phyloP scores from a whole-genome alignment of 2,329 filamentous ascomycete genomes.

The Neopestalotiopsis sp. region DNA sequence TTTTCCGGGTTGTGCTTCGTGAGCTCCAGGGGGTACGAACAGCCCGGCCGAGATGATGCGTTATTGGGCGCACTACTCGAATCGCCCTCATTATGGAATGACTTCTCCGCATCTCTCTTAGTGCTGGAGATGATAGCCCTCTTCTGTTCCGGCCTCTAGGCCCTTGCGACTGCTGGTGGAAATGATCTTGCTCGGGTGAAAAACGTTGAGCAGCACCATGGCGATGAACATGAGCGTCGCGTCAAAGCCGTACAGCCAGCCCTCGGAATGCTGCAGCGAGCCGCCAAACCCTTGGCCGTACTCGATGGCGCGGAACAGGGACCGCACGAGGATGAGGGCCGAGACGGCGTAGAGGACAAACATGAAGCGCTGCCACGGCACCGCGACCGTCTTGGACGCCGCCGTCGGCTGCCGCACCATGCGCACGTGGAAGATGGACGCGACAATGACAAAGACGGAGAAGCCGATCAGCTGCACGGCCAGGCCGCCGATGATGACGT shows the following conservation, averaged over 20 bases:
- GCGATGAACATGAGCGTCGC: conserved; percentile 31
- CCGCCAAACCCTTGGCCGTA: conserved; percentile 37
- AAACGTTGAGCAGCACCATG: conserved; percentile 6
- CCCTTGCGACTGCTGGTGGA: not conserved
- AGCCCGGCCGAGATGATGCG: no score
- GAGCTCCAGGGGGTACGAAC: no score
- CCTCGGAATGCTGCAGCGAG: conserved; percentile 32
- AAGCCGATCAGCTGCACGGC: conserved; percentile 57
- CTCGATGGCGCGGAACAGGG: conserved; percentile 44
- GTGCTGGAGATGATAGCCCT: not conserved
- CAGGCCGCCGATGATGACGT: conserved; percentile 54
- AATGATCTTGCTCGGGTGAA: conserved; percentile 9
- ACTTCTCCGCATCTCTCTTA: no score
- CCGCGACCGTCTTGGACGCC: conserved; percentile 11
- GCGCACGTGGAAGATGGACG: conserved; percentile 46
- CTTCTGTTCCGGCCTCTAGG: not conserved
- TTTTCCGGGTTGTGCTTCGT: no score
- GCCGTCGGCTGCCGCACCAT: conserved; percentile 23
- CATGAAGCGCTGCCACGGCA: conserved; percentile 32
- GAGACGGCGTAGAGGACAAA: conserved; percentile 21
- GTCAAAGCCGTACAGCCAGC: conserved; percentile 36
- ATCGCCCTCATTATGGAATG: no score
- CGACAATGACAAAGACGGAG: conserved; percentile 50
- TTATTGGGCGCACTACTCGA: no score
- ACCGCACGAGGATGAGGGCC: conserved; percentile 41